Base-by-base conservation (phyloP, 2,329 filamentous ascomycete genomes). In the Arachnomyces sp. region DNA sequence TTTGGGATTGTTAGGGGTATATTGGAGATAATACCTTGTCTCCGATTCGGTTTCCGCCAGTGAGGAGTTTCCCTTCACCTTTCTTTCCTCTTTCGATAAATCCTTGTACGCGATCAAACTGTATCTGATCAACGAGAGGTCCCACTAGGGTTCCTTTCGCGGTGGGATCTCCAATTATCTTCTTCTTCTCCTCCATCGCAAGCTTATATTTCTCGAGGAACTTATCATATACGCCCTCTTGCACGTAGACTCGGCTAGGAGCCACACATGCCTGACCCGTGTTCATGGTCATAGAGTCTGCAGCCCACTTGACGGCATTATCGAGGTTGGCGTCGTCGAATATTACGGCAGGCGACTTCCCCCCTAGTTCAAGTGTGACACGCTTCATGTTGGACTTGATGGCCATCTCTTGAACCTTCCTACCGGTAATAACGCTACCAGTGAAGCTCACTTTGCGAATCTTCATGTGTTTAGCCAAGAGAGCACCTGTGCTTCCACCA, bases 401-500 rank as follows among this genome's bases (percentile, higher is more conserved):
- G 3, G 62, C 61, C 15, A 54, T 51, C 0, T 46, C 42, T 40
- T 76, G 74, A 58, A 77, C 49, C 3, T 51, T 53, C n/a, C 42
- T 44, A 0, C 60, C 59, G 1, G 54, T 52, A 1, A 36, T 30
- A 2, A 51, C 46, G 7, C 44, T 51, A 1, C 60, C 60, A 1
- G 60, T 64, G 38, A 64, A 60, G 34, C 48, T 54, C 38, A 63
- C 49, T 46, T 59, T 61, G 20, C 41, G 35, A n/a, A 61, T 51
- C 1, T 44, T 36, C 37, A 46, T 43, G 34, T 61, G 57, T 1
- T 56, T 57, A 2, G 67, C 66, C 48, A 72, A 61, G 1, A 67
- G 53, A 1, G 61, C 61, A 38, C 49, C 58, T 2, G 54, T 50
- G 7, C 29, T 36, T 11, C 49, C 49, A 12, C 39, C 51, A 4